phyloP scores from a whole-genome alignment of 345 rosid species.

The Acer campestre region DNA sequence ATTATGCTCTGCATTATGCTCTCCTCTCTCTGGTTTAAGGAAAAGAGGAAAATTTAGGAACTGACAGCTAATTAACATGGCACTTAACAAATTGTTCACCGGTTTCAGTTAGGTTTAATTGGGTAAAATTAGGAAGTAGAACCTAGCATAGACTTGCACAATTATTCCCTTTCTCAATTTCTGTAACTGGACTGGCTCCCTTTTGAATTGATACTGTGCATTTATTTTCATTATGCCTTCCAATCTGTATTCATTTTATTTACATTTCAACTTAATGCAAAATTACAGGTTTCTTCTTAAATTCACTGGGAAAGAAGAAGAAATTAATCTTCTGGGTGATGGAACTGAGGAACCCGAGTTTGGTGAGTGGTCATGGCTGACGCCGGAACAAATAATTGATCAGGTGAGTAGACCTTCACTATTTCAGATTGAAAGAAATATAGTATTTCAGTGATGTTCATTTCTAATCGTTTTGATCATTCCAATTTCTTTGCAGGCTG shows the following conservation, averaged over 20 bases:
- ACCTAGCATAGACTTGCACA: background rate
- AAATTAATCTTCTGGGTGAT: constrained; percentile 85
- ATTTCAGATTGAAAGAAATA: background rate
- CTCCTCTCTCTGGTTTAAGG: background rate
- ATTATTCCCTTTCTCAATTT: background rate
- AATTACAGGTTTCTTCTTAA: constrained; percentile 77
- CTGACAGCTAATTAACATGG: background rate
- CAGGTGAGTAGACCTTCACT: constrained; percentile 42
- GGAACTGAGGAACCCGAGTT: constrained; percentile 93
- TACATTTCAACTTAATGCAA: background rate
- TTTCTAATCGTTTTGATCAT: background rate
- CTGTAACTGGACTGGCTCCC: background rate
- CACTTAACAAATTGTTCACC: background rate
- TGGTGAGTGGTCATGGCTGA: constrained; percentile 84
- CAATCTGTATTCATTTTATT: background rate
- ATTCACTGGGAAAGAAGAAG: constrained; percentile 84
- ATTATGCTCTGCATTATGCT: too few relatives aligned
- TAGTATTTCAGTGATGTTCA: background rate
- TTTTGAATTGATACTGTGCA: background rate
- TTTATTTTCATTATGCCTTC: background rate
- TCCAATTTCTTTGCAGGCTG: constrained; percentile 57
- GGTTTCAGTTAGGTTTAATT: constrained; percentile 2
- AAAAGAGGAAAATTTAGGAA: background rate
- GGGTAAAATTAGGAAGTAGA: background rate
- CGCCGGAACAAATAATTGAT: constrained; percentile 65